These are phyloP conservation scores for Paratinospora sagittata DNA, from an alignment of 164 flowering plant genomes.

Conservation along the genomic window DNA sequence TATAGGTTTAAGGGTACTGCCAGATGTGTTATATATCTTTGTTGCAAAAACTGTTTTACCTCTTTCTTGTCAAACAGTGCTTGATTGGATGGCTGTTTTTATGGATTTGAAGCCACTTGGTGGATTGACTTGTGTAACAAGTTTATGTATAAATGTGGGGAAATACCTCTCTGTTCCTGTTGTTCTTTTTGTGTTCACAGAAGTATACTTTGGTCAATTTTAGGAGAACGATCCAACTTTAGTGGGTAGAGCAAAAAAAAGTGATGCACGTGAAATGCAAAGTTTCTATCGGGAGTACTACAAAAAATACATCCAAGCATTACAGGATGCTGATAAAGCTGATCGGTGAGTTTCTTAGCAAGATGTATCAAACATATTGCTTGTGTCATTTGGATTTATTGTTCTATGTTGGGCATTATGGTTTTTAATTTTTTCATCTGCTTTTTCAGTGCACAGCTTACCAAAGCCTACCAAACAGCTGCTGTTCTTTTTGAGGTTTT, in stretches of 20 bases:
- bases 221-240: conserved; percentile 93
- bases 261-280: conserved; percentile 99
- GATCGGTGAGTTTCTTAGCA: conserved; percentile 58
- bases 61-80: background rate
- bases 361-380: background rate
- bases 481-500: conserved; percentile 96
- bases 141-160: background rate
- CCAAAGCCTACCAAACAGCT: conserved; percentile 98
- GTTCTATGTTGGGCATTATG: background rate
- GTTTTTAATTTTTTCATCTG: background rate
- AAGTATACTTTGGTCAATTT: too few relatives aligned
- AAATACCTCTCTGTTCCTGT: too few relatives aligned
- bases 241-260: conserved; percentile 56
- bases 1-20: too few relatives aligned
- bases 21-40: background rate
- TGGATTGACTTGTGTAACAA: background rate
- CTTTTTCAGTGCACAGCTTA: conserved; percentile 81
- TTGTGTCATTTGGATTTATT: background rate
- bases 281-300: conserved; percentile 95
- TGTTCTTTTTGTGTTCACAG: too few relatives aligned
- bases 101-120: background rate
- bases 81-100: background rate
- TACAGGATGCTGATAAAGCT: conserved; percentile 90
- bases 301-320: conserved; percentile 88
- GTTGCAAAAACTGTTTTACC: background rate